phyloP scores from a whole-genome alignment of 2,329 filamentous ascomycete genomes.

The Microascus cirrosus region DNA sequence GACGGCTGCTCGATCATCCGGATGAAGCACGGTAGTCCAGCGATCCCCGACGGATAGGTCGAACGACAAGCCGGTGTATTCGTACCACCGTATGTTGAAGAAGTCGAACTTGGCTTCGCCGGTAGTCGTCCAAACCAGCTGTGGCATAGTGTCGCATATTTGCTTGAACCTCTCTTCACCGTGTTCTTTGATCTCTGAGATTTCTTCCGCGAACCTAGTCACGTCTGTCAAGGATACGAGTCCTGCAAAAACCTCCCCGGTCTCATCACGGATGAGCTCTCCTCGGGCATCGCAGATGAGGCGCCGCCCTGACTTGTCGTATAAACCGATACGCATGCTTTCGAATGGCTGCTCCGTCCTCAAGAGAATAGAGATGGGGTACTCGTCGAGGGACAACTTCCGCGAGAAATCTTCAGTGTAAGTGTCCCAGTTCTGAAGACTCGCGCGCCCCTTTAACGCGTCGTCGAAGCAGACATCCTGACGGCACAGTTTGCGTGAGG shows the following conservation, averaged over 20 bases:
- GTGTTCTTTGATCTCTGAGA: slow-evolving; percentile 56
- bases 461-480: slow-evolving; percentile 22
- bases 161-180: slow-evolving; percentile 65
- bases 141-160: slow-evolving; percentile 64
- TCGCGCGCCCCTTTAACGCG: background rate
- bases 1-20: slow-evolving; percentile 53
- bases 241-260: slow-evolving; percentile 62
- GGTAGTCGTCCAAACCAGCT: slow-evolving; percentile 63
- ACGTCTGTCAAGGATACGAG: slow-evolving; percentile 64
- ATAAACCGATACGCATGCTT: slow-evolving; percentile 51
- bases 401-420: slow-evolving; percentile 58
- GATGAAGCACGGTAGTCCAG: slow-evolving; percentile 57
- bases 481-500: slow-evolving; percentile 41
- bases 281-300: slow-evolving; percentile 54
- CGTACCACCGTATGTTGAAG: slow-evolving; percentile 68
- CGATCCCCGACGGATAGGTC: slow-evolving; percentile 51
- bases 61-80: slow-evolving; percentile 59
- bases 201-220: slow-evolving; percentile 57
- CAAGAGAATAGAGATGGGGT: slow-evolving; percentile 55
- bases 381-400: slow-evolving; percentile 45
- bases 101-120: slow-evolving; percentile 59
- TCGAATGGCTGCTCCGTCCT: slow-evolving; percentile 49
- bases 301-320: slow-evolving; percentile 37
- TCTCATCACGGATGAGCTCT: slow-evolving; percentile 51
- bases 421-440: slow-evolving; percentile 14